Percentiles rank a stretch among this genome's conserved stretches.
Conservation (phyloP, 495 filamentous ascomycete genomes). For the Daldinia grandis region DNA sequence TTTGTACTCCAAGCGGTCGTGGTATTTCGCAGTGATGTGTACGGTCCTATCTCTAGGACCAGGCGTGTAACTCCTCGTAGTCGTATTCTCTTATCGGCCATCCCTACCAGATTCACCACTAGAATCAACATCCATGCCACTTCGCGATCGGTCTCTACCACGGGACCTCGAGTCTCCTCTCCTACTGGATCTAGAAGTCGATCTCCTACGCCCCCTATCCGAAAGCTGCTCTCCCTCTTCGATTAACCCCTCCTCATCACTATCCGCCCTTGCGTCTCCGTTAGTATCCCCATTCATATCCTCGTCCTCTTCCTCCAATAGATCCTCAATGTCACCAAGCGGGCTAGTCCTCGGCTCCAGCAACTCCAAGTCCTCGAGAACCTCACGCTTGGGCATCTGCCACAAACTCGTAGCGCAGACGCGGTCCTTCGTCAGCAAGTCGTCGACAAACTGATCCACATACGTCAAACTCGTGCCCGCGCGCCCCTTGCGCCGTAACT, state of each 20-base stretch:
- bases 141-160: conserved; percentile 34
- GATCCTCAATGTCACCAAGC: conserved; percentile 83
- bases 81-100: conserved; percentile 15
- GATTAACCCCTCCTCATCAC: conserved; percentile 38
- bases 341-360: conserved; percentile 87
- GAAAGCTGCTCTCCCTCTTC: conserved; percentile 9
- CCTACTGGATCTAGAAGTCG: conserved; percentile 39
- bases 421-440: conserved; percentile 86
- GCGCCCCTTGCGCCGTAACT: conserved; percentile 77
- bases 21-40: not conserved
- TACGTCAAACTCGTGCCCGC: conserved; percentile 76
- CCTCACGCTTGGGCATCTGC: conserved; percentile 83
- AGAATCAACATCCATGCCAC: conserved; percentile 51
- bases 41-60: not conserved
- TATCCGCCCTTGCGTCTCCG: conserved; percentile 32
- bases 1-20: not conserved
- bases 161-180: conserved; percentile 28
- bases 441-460: conserved; percentile 94
- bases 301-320: conserved; percentile 67
- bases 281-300: conserved; percentile 45
- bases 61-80: not conserved
- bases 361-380: conserved; percentile 89
- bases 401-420: conserved; percentile 91
- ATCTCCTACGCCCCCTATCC: conserved; percentile 34
- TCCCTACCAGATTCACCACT: conserved; percentile 27